Conservation (phyloP, 768 basidiomycete genomes). For the Pleurotus platypus region DNA sequence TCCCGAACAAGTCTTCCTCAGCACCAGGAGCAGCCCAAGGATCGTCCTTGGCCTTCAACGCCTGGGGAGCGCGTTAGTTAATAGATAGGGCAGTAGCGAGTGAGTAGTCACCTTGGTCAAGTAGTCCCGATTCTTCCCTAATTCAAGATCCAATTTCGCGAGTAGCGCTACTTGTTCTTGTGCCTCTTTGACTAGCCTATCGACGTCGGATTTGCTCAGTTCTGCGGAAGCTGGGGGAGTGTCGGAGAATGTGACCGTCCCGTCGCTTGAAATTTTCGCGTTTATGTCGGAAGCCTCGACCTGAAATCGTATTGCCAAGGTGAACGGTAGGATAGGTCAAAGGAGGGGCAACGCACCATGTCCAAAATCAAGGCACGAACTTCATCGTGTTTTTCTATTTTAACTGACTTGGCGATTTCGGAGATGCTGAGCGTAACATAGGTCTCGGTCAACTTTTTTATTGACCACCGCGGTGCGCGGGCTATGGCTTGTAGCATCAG, state of each 20-base stretch:
- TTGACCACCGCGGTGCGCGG: conserved; percentile 71
- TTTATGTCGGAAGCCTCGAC: conserved; percentile 69
- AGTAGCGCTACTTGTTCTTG: conserved; percentile 55
- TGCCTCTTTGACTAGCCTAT: conserved; percentile 46
- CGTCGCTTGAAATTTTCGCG: conserved; percentile 62
- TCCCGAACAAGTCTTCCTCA: conserved; percentile 1
- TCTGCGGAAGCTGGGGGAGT: conserved; percentile 50
- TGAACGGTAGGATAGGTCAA: not conserved
- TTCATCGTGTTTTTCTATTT: conserved; percentile 48
- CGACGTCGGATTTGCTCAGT: conserved; percentile 47
- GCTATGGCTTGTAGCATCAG: conserved; percentile 64
- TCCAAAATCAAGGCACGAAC: conserved; percentile 58
- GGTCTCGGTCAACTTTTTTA: conserved; percentile 78
- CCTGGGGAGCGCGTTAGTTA: conserved; percentile 8
- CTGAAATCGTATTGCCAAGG: conserved; percentile 27
- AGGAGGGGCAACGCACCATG: conserved; percentile 55
- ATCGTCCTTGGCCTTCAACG: conserved; percentile 12
- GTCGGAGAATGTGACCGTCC: conserved; percentile 73
- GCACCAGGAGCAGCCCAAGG: conserved; percentile 3
- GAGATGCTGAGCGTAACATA: conserved; percentile 74
- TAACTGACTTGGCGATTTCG: conserved; percentile 62
- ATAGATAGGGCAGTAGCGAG: not conserved
- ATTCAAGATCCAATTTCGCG: conserved; percentile 46
- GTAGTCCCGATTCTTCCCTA: conserved; percentile 68
- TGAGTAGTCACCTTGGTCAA: conserved; percentile 53